Conservation (phyloP, 2,329 filamentous ascomycete species). For the Colletotrichum sp. region DNA sequence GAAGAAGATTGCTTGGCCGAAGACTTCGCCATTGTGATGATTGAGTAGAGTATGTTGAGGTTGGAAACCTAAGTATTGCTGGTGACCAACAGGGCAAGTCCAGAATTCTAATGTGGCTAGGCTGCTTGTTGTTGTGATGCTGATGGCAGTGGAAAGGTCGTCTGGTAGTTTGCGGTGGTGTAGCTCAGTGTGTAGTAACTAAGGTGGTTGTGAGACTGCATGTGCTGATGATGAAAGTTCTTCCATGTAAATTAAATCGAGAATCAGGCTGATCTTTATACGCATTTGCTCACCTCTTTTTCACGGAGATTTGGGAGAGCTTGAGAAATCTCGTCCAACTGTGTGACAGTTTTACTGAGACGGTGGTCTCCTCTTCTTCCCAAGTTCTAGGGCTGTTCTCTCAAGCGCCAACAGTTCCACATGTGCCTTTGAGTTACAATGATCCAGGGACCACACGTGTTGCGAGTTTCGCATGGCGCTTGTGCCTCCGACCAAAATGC, state of each 20-base stretch:
- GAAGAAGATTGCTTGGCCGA: background rate
- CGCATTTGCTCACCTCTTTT: background rate
- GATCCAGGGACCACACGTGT: background rate
- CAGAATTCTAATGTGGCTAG: accelerated
- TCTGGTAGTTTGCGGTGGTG: background rate
- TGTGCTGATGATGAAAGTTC: background rate
- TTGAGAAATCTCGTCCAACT: background rate
- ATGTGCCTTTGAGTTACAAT: background rate
- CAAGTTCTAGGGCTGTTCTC: background rate
- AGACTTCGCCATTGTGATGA: background rate
- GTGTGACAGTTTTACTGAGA: background rate
- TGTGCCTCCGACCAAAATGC: background rate
- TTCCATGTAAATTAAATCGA: accelerated
- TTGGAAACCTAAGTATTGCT: background rate
- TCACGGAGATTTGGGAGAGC: background rate
- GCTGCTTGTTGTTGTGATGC: background rate
- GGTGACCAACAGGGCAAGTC: background rate
- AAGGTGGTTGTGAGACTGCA: background rate
- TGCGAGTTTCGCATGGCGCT: background rate
- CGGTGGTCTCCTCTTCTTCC: background rate
- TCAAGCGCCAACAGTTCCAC: background rate
- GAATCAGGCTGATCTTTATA: background rate
- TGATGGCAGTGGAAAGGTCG: background rate
- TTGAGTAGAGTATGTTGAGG: background rate
- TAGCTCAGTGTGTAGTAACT: no score